Base-by-base conservation (phyloP, 164 flowering plant species). In the Annona squamosa region DNA sequence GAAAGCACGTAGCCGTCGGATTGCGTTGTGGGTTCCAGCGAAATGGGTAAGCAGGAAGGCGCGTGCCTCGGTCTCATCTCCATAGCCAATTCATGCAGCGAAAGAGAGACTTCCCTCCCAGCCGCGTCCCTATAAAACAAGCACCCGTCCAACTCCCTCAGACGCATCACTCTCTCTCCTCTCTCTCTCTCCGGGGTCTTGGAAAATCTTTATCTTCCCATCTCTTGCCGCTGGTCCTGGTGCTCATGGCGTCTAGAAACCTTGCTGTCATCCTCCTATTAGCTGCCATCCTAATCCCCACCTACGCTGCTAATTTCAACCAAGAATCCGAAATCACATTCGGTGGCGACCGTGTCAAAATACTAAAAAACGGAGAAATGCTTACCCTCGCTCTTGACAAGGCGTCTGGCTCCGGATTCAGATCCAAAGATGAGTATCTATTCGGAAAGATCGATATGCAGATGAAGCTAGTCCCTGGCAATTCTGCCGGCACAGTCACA, bases 401-500 rank as follows among this genome's bases (percentile, higher is more conserved):
- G 59, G 46, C 13, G 9, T 74, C 78, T 41, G 81, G 77, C 1
- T 78, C 81, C 12, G 78, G 78, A 16, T 75, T 75, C 12, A 47
- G 71, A 61, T 78, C 81, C 63, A 78, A 75, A 61, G 68, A 75
- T 5, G 69, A 78, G 19, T 78, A 67, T 69, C 59, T 74, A 3
- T 78, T 74, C 19, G 74, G 68, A 41, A 74, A 74, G 56, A 69
- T 77, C 5, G 74, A 78, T 44, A 78, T 74, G 72, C 72, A 74
- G 59, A 56, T 78, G 37, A 78, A 78, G 72, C 73, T 78, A n/a
- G 75, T 75, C 66, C 75, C 75, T 12, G 77, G 75, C 16, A 72
- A 78, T 52, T 78, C 77, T 6, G 78, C 81, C 1, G 81, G 78
- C 65, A 78, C 81, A 0, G 78, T 78, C 9, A 78, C 80, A 3